phyloP scores from a whole-genome alignment of 345 rosid species.

The Lepidium didymum region DNA sequence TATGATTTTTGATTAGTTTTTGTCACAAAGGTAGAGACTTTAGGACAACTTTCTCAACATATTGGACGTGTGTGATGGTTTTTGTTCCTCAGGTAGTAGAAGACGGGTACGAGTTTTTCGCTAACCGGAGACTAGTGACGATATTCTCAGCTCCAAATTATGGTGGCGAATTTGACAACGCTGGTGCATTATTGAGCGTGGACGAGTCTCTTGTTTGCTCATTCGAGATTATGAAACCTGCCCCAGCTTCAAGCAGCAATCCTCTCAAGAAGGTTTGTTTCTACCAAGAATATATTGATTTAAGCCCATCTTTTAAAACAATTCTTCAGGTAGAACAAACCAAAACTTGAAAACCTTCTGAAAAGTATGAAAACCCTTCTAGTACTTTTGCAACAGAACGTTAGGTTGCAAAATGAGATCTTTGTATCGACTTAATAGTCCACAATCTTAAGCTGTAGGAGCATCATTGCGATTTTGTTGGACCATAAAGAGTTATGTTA shows the following conservation, averaged over 20 bases:
- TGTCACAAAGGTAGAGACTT: background rate
- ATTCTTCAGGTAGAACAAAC: background rate
- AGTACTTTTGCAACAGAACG: background rate
- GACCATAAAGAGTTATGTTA: too few relatives aligned
- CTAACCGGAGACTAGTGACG: conserved; percentile 70
- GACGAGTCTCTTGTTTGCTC: conserved; percentile 75
- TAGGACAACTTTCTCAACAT: background rate
- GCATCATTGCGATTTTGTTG: background rate
- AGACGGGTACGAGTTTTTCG: conserved; percentile 94
- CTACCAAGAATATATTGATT: background rate
- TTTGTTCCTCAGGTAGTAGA: conserved; percentile 68
- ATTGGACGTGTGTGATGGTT: background rate
- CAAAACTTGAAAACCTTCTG: background rate
- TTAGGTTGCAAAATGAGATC: background rate
- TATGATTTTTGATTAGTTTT: background rate
- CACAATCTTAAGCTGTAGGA: background rate
- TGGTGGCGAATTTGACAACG: conserved; percentile 96
- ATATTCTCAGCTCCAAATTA: conserved; percentile 97
- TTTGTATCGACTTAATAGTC: background rate
- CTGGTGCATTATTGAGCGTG: conserved; percentile 77
- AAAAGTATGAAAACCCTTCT: background rate
- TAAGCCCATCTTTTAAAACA: background rate
- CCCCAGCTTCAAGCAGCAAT: conserved; percentile 36
- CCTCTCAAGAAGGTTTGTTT: conserved; percentile 55
- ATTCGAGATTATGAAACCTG: conserved; percentile 84